phyloP scores from a whole-genome alignment of 2,329 filamentous ascomycete species.

The Xylariales sp. region DNA sequence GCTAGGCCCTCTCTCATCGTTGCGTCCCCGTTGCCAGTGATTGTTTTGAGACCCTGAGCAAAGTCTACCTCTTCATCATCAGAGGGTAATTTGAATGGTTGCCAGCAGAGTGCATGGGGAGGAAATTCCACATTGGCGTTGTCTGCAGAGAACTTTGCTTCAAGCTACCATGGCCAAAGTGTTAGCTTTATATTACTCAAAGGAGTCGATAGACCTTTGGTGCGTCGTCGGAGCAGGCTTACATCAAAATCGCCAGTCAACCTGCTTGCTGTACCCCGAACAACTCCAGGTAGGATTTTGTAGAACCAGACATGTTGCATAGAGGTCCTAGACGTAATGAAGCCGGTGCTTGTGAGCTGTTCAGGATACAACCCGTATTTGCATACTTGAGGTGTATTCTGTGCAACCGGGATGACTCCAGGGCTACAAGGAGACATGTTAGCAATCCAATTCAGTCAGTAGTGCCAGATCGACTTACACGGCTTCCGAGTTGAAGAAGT shows the following conservation, averaged over 20 bases:
- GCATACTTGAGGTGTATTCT: constrained; percentile 22
- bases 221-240: background rate
- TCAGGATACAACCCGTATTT: constrained; percentile 25
- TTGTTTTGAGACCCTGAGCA: constrained; percentile 41
- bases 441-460: too few species aligned
- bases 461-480: constrained; percentile 17
- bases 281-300: constrained; percentile 24
- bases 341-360: constrained; percentile 24
- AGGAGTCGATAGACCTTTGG: background rate
- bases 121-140: constrained; percentile 35
- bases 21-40: constrained; percentile 45
- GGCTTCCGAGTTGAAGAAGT: constrained; percentile 18
- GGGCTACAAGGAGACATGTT: constrained; percentile 8
- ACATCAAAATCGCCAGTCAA: constrained; percentile 11
- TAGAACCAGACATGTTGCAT: constrained; percentile 27
- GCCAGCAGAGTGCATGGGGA: constrained; percentile 37
- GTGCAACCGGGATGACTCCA: constrained; percentile 9
- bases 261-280: constrained; percentile 13
- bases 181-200: background rate
- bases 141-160: constrained; percentile 32
- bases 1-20: constrained; percentile 45
- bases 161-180: constrained; percentile 11
- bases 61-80: constrained; percentile 35
- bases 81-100: constrained; percentile 27
- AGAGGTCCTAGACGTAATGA: constrained; percentile 19